These are phyloP conservation scores for Amauroascus verrucosus DNA, from an alignment of 2,329 filamentous ascomycete genomes.

Conservation along the genomic window DNA sequence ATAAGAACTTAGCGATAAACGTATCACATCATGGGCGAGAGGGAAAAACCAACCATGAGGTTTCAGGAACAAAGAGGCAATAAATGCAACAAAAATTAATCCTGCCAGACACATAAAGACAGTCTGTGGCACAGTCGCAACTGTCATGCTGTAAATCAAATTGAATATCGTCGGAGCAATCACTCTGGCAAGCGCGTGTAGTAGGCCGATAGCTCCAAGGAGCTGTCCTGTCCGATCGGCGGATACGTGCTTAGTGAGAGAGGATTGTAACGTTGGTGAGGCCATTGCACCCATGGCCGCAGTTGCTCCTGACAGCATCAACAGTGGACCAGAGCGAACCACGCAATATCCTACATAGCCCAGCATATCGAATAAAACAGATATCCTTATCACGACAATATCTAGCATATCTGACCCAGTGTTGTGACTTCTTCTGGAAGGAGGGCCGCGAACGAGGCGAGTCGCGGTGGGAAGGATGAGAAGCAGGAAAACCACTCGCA, in stretches of 20 bases:
- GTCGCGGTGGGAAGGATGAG: slow-evolving; percentile 66
- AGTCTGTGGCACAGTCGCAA: slow-evolving; percentile 65
- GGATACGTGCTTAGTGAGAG: slow-evolving; percentile 84
- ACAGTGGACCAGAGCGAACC: slow-evolving; percentile 50
- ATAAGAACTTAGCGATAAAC: neutral
- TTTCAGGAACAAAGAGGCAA: slow-evolving; percentile 59
- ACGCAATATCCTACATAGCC: slow-evolving; percentile 68
- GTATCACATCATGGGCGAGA: neutral
- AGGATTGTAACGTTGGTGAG: slow-evolving; percentile 70
- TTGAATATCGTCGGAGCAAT: slow-evolving; percentile 76
- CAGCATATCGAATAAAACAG: slow-evolving; percentile 63
- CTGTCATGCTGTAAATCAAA: slow-evolving; percentile 71
- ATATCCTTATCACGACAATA: slow-evolving; percentile 61
- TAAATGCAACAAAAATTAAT: slow-evolving; percentile 56
- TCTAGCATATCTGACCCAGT: slow-evolving; percentile 69
- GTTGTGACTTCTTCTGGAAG: slow-evolving; percentile 35
- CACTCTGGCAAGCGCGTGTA: slow-evolving; percentile 73
- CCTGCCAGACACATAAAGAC: slow-evolving; percentile 66
- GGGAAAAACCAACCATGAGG: slow-evolving; percentile 56
- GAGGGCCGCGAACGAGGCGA: slow-evolving; percentile 53
- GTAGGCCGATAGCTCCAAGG: slow-evolving; percentile 74
- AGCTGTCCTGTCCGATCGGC: slow-evolving; percentile 71
- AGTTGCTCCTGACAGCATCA: slow-evolving; percentile 61
- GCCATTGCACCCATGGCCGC: slow-evolving; percentile 75
- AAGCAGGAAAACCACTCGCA: slow-evolving; percentile 66